A percentile compares a stretch with the other conserved stretches of the same genome.
These are phyloP conservation scores for Ceratobasidium sp. DNA, from an alignment of 1,284 basidiomycete genomes.

Conservation along the genomic window DNA sequence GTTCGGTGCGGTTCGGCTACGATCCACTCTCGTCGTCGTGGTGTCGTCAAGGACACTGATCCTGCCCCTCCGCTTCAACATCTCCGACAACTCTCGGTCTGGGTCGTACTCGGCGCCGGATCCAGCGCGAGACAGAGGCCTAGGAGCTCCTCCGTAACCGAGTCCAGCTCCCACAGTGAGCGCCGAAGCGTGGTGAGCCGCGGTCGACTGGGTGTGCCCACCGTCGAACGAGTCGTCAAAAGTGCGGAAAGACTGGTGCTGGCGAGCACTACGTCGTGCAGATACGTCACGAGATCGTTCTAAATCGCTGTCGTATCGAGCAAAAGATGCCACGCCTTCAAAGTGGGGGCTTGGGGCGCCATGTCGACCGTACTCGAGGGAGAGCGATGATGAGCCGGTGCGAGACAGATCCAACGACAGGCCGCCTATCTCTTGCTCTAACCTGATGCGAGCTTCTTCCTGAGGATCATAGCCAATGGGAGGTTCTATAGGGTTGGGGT, in stretches of 20 bases:
- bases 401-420: constrained; percentile 46
- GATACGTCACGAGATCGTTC: constrained; percentile 19
- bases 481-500: constrained; percentile 55
- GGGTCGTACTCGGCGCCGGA: constrained; percentile 84
- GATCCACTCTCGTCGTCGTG: constrained; percentile 15
- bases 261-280: constrained; percentile 56
- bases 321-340: constrained; percentile 47
- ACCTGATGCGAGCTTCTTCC: constrained; percentile 27
- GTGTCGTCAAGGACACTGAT: constrained; percentile 46
- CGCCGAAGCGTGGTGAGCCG: constrained; percentile 85
- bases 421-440: constrained; percentile 31
- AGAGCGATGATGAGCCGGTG: constrained; percentile 64
- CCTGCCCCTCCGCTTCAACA: constrained; percentile 54
- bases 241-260: constrained; percentile 72
- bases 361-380: constrained; percentile 64
- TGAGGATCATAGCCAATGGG: constrained; percentile 51
- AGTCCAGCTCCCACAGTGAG: constrained; percentile 85
- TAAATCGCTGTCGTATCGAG: constrained; percentile 28
- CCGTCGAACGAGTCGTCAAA: constrained; percentile 61
- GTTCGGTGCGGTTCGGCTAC: constrained; percentile 9
- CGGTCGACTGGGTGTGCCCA: constrained; percentile 78
- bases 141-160: constrained; percentile 57
- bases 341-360: constrained; percentile 67
- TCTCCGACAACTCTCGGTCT: constrained; percentile 77
- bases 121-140: constrained; percentile 40